Base-by-base conservation (phyloP, 768 basidiomycete genomes). In the Obba rivulosa region DNA sequence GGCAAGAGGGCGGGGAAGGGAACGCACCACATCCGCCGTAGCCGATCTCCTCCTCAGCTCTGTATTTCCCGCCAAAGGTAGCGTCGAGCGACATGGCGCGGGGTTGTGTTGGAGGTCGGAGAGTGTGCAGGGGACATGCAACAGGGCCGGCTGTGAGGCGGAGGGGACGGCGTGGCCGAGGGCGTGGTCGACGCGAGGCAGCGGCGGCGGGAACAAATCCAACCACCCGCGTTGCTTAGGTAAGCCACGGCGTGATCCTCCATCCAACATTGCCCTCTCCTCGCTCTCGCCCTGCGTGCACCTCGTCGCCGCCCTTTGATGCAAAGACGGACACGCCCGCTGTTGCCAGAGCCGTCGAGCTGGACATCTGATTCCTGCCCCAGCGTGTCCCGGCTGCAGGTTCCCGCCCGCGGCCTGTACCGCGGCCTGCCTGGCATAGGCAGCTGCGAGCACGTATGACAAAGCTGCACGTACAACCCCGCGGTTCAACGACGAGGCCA, bases 31-130 rank as follows among this genome's bases (percentile, higher is more conserved):
- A 89, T 22, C 87, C 87, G 20, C 87, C 87, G 54, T 80, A 85
- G 14, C 84, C 87, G 56, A 89, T 83, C 67, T 87, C 85, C 58
- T 87, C 83, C 61, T 86, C 85, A 34, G 88, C 71, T 50, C 80
- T 76, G 65, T 88, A 88, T 60, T 87, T 87, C 39, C 86, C 85
- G 46, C 82, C 87, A 57, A 88, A 84, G 17, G 72, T 77, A 46
- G 56, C 62, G 41, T 67, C 64, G 28, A 31, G 7, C 13, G 28
- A 13, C 67, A 67, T 68, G 49, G 28, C 34, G 40, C 16, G 34
- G 18, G 20, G 45, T 23, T 25, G 18, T 17, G 41, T 37, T 47
- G 46, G 35, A 34, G 47, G 46, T 51, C 45, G 25, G 50, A 28
- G 45, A 38, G 41, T 3, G 48, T 56, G 24, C 18, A 43, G 48